These are phyloP conservation scores for Neofusicoccum kwambonambiense DNA, from an alignment of 2,329 filamentous ascomycete genomes.

Conservation along the genomic window DNA sequence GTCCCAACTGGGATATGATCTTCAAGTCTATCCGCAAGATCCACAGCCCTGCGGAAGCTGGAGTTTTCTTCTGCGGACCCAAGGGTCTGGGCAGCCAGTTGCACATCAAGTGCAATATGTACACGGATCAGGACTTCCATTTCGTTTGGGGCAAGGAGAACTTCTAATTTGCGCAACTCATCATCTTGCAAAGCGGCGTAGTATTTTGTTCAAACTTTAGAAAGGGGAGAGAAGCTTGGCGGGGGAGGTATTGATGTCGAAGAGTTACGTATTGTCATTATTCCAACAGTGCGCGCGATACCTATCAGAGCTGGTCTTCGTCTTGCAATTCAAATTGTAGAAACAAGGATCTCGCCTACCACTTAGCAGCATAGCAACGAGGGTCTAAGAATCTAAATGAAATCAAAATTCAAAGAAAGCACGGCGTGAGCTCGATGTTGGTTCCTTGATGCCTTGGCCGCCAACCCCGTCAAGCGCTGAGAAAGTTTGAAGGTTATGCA, in stretches of 20 bases:
- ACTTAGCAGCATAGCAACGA: background rate
- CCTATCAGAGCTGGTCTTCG: background rate
- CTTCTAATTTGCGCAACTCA: conserved; percentile 47
- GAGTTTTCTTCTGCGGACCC: conserved; percentile 74
- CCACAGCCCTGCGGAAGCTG: conserved; percentile 42
- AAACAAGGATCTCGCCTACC: background rate
- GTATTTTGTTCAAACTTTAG: background rate
- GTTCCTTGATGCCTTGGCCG: background rate
- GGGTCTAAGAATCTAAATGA: background rate
- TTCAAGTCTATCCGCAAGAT: conserved; percentile 81
- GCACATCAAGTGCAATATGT: conserved; percentile 85
- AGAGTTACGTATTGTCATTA: too few relatives aligned
- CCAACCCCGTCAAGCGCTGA: background rate
- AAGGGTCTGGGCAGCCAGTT: conserved; percentile 74
- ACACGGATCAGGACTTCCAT: conserved; percentile 73
- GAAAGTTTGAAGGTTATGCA: background rate
- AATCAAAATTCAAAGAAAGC: background rate
- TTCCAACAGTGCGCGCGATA: background rate
- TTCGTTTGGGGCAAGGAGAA: conserved; percentile 71
- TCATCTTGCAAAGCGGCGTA: background rate
- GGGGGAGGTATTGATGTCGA: background rate
- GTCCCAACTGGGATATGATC: conserved; percentile 89
- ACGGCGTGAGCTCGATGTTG: too few relatives aligned
- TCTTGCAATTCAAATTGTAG: background rate
- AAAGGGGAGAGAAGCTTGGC: background rate